A percentile compares a stretch with the other conserved stretches of the same genome.
phyloP scores from a whole-genome alignment of 2,329 filamentous ascomycete species.

The Dactylellina drechsleri region DNA sequence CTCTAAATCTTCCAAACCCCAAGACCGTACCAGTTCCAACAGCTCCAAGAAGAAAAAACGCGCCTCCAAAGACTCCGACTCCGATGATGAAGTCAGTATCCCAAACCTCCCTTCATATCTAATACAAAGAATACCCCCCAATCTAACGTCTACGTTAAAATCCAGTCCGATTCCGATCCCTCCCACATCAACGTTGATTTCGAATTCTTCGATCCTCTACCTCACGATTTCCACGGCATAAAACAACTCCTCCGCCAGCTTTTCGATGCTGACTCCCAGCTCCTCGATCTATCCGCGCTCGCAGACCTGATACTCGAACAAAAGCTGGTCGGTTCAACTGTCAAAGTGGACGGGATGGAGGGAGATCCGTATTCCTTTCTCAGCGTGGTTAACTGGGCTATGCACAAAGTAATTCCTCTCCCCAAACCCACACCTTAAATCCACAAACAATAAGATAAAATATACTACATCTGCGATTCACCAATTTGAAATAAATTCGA shows the following conservation, averaged over 20 bases:
- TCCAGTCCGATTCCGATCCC: slow-evolving; percentile 3
- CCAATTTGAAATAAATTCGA: no score
- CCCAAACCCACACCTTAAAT: neutral
- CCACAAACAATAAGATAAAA: neutral
- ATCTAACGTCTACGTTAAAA: neutral
- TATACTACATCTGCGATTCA: no score
- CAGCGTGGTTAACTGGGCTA: slow-evolving; percentile 75
- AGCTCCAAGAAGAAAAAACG: slow-evolving; percentile 20
- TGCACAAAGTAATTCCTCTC: slow-evolving; percentile 71
- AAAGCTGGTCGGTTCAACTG: slow-evolving; percentile 86
- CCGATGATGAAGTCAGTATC: slow-evolving; percentile 24
- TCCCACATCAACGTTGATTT: slow-evolving; percentile 83
- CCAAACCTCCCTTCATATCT: neutral
- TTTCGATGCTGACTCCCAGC: slow-evolving; percentile 83
- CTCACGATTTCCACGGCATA: slow-evolving; percentile 92
- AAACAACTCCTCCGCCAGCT: slow-evolving; percentile 91
- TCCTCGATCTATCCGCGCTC: slow-evolving; percentile 88
- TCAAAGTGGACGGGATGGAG: slow-evolving; percentile 96
- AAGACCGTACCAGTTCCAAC: slow-evolving; percentile 7
- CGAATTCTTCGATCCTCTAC: slow-evolving; percentile 97
- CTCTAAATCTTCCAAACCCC: neutral
- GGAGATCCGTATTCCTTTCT: slow-evolving; percentile 64
- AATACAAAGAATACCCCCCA: neutral
- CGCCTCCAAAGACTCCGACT: neutral
- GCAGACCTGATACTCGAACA: slow-evolving; percentile 88